phyloP scores from a whole-genome alignment of 345 rosid species.

The Corchorus capsularis region DNA sequence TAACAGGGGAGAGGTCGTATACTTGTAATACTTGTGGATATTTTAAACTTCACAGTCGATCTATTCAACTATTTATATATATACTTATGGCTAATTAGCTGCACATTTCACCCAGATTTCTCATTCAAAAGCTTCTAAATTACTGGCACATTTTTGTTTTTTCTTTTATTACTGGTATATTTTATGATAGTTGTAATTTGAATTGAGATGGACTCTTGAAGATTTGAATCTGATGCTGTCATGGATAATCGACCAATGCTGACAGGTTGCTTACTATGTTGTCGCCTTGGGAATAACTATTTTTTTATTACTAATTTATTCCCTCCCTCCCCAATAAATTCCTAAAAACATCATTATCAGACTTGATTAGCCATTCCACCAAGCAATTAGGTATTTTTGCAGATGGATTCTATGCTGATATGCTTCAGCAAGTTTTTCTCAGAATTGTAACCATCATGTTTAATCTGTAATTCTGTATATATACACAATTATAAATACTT shows the following conservation, averaged over 20 bases:
- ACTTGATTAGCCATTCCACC: neutral
- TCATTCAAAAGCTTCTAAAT: neutral
- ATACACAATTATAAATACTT: neutral
- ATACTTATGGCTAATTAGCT: neutral
- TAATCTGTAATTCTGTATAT: neutral
- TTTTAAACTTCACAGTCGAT: neutral
- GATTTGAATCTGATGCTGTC: no score
- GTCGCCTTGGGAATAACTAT: neutral
- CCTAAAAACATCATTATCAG: neutral
- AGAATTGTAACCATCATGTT: neutral
- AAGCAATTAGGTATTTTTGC: neutral
- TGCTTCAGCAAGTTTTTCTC: neutral
- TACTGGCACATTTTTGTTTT: no score
- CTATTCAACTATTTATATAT: neutral
- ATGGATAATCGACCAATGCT: no score
- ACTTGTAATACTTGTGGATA: neutral
- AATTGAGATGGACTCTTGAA: no score
- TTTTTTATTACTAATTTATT: neutral
- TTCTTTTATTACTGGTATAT: no score
- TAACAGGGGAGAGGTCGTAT: neutral
- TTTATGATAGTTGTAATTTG: no score
- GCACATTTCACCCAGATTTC: neutral
- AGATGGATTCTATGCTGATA: neutral
- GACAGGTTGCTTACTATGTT: no score
- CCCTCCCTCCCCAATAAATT: neutral